Conservation (phyloP, 2,329 filamentous ascomycete species). For the Ceratocystis ficicola region DNA sequence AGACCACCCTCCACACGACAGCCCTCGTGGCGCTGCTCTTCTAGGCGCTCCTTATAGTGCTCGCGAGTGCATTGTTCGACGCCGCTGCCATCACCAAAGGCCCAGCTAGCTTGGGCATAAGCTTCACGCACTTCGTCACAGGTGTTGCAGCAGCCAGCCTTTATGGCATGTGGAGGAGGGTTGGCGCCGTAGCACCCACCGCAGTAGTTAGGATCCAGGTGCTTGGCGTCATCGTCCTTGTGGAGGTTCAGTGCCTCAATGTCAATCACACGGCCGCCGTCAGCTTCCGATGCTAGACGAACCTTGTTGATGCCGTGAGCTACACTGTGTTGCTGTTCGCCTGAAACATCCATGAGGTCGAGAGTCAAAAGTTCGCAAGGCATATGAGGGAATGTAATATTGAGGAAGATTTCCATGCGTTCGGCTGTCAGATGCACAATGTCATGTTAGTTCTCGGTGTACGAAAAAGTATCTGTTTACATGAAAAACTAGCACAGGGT, state of each 20-base stretch:
- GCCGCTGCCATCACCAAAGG: conserved; percentile 80
- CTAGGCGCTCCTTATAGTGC: conserved; percentile 80
- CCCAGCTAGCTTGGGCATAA: conserved; percentile 81
- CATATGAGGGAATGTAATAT: conserved; percentile 86
- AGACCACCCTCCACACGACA: conserved; percentile 87
- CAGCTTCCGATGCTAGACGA: conserved; percentile 55
- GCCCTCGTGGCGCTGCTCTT: conserved; percentile 78
- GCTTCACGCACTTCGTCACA: conserved; percentile 95
- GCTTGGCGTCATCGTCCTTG: conserved; percentile 52
- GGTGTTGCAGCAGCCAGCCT: conserved; percentile 89
- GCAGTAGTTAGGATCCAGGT: conserved; percentile 86
- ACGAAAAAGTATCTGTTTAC: neutral
- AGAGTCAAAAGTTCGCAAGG: conserved; percentile 92
- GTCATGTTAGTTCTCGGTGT: conserved; percentile 24
- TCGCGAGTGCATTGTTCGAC: conserved; percentile 94
- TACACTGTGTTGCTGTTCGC: conserved; percentile 89
- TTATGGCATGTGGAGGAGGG: conserved; percentile 56
- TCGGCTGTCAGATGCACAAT: conserved; percentile 47
- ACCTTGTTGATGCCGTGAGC: conserved; percentile 89
- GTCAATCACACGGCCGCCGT: conserved; percentile 68
- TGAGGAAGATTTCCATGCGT: conserved; percentile 98
- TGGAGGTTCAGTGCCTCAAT: conserved; percentile 43
- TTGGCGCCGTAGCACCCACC: conserved; percentile 83
- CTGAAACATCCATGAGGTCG: conserved; percentile 98
- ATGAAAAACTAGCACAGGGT: neutral